These are phyloP conservation scores for Zhuliangozyma blackwelliae DNA, from an alignment of 1,139 yeast species.

Conservation along the genomic window DNA sequence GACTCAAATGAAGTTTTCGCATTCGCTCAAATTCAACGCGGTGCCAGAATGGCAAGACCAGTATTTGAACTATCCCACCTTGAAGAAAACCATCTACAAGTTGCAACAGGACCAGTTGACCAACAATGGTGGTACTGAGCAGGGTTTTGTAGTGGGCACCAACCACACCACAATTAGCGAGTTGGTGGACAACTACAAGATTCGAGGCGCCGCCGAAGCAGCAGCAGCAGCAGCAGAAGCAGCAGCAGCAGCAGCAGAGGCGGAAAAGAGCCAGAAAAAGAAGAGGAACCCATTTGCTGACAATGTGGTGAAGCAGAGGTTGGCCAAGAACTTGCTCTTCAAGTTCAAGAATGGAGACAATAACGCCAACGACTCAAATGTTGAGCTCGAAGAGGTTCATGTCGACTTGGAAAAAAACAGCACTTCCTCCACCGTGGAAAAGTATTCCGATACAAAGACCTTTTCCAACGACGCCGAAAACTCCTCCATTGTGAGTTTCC, in stretches of 20 bases:
- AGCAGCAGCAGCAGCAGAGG: constrained; percentile 8
- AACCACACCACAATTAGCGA: constrained; percentile 24
- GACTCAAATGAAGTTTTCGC: constrained; percentile 61
- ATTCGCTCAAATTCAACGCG: constrained; percentile 70
- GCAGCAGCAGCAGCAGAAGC: too few relatives aligned
- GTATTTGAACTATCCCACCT: constrained; percentile 60
- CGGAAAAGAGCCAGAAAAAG: constrained; percentile 3
- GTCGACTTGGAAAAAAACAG: constrained; percentile 7
- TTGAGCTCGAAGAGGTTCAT: constrained; percentile 6
- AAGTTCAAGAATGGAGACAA: constrained; percentile 3
- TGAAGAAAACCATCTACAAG: constrained; percentile 57
- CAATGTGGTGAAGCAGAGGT: constrained; percentile 8
- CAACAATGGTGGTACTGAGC: constrained; percentile 18
- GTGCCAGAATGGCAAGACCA: constrained; percentile 78
- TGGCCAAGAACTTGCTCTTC: constrained; percentile 8
- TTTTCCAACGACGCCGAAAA: constrained; percentile 24
- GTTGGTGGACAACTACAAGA: constrained; percentile 17
- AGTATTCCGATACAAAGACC: constrained; percentile 11
- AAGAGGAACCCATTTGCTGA: not conserved
- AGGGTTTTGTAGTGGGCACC: constrained; percentile 21
- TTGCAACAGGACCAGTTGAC: constrained; percentile 36
- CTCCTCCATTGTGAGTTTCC: constrained; percentile 24
- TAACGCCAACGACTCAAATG: constrained; percentile 2
- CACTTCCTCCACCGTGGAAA: constrained; percentile 3
- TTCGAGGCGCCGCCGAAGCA: not conserved